A percentile compares a stretch with the other conserved stretches of the same genome.
Evolutionary conservation across 768 basidiomycete species (phyloP).

Genomic region (Psilocybe tampanensis): DNA sequence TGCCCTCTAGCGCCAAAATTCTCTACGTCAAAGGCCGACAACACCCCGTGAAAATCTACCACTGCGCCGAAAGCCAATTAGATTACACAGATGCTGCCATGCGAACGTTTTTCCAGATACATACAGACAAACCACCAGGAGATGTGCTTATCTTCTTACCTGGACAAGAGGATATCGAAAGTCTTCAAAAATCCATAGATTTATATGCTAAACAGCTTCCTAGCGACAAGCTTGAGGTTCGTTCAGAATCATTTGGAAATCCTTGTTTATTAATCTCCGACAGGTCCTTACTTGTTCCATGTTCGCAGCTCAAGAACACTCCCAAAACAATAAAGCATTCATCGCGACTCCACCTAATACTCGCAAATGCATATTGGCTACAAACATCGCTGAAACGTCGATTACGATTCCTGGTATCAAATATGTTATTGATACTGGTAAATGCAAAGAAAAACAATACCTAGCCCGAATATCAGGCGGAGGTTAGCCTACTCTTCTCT

Average conservation of each 20-base stretch:
- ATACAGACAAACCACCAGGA: constrained; percentile 75
- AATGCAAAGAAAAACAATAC: constrained; percentile 94
- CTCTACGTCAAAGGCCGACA: constrained; percentile 93
- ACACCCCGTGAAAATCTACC: constrained; percentile 85
- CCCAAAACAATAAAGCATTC: constrained; percentile 82
- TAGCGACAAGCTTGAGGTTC: constrained; percentile 50
- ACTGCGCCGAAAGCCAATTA: constrained; percentile 68
- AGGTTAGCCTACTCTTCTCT: constrained; percentile 38
- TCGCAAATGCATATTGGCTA: constrained; percentile 93
- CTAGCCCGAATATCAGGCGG: constrained; percentile 69
- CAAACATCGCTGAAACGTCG: constrained; percentile 97
- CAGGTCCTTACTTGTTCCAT: constrained; percentile 80
- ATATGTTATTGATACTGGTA: constrained; percentile 95
- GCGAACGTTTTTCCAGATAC: constrained; percentile 94
- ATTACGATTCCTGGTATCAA: constrained; percentile 96
- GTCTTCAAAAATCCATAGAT: constrained; percentile 73
- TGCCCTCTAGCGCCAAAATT: constrained; percentile 69
- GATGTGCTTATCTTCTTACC: constrained; percentile 95
- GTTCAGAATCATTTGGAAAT: background rate
- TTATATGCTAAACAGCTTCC: constrained; percentile 73
- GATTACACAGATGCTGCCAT: constrained; percentile 91
- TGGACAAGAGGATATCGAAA: constrained; percentile 97
- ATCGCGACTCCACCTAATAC: constrained; percentile 59
- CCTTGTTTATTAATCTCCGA: constrained; percentile 1
- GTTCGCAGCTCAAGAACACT: constrained; percentile 82